Evolutionary conservation across 306 rosid species (phyloP).

Genomic region (Ormosia semicastrata): DNA sequence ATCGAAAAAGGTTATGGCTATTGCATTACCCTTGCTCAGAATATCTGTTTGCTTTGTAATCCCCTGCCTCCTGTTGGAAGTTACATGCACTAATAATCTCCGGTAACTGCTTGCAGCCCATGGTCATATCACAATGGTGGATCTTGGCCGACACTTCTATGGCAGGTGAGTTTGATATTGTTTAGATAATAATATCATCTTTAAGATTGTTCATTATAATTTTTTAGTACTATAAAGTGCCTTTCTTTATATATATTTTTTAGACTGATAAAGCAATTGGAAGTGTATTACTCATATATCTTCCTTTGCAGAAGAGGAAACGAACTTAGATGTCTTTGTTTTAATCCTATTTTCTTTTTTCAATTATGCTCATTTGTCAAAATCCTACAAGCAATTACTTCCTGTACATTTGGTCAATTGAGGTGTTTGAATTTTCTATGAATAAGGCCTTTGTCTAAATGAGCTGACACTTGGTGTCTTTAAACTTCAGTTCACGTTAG

Average conservation of each 20-base stretch:
- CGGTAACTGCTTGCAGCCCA: constrained; percentile 54
- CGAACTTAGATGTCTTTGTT: neutral
- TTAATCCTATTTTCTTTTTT: neutral
- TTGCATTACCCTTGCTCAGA: neutral
- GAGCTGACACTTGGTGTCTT: constrained; percentile 23
- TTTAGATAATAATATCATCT: neutral
- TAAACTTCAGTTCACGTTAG: constrained; percentile 77
- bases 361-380: neutral
- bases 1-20: neutral
- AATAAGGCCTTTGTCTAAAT: neutral
- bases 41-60: neutral
- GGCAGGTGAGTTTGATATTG: constrained; percentile 66
- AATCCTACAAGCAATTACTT: constrained; percentile 7
- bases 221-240: neutral
- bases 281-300: neutral
- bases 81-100: constrained; percentile 14
- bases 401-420: neutral
- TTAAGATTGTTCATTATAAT: neutral
- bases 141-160: constrained; percentile 90
- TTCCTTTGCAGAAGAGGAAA: neutral
- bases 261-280: neutral
- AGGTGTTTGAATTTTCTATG: neutral
- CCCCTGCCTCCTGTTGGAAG: neutral
- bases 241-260: neutral
- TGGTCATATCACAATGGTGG: constrained; percentile 98